Percentiles rank a stretch among this genome's conserved stretches.
phyloP scores from a whole-genome alignment of 1,284 basidiomycete genomes.

The Tremellales sp. region DNA sequence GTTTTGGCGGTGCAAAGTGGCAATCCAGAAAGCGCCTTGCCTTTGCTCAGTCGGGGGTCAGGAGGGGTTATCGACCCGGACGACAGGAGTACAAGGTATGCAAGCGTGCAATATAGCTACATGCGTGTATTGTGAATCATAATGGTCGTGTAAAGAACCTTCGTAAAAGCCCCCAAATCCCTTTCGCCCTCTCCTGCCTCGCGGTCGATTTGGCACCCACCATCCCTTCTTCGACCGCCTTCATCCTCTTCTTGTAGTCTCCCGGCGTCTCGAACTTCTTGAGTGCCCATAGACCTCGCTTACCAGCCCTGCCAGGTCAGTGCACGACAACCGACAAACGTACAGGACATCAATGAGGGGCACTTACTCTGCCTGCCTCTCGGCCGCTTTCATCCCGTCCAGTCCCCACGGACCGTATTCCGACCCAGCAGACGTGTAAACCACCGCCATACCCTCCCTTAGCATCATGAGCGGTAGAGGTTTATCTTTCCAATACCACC shows the following conservation, averaged over 20 bases:
- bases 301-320: slow-evolving; percentile 48
- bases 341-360: background rate
- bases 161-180: slow-evolving; percentile 5
- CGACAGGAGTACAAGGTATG: too few relatives aligned
- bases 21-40: background rate
- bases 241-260: slow-evolving; percentile 68
- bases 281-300: slow-evolving; percentile 69
- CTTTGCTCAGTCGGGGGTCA: too few relatives aligned
- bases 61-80: too few relatives aligned
- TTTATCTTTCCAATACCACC: slow-evolving; percentile 53
- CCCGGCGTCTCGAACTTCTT: slow-evolving; percentile 62
- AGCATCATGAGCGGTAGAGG: slow-evolving; percentile 73
- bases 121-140: too few relatives aligned
- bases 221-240: slow-evolving; percentile 23
- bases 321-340: background rate
- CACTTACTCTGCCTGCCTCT: slow-evolving; percentile 65
- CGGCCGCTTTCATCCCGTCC: slow-evolving; percentile 58
- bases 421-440: slow-evolving; percentile 70
- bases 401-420: slow-evolving; percentile 69
- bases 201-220: slow-evolving; percentile 5
- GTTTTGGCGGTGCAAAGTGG: background rate
- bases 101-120: too few relatives aligned
- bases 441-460: slow-evolving; percentile 65
- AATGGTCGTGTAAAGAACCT: slow-evolving; percentile 1
- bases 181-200: background rate